A percentile compares a stretch with the other conserved stretches of the same genome.
Evolutionary conservation across 106 monocot genomes (phyloP).

Genomic region (Dendrobium chrysotoxum): DNA sequence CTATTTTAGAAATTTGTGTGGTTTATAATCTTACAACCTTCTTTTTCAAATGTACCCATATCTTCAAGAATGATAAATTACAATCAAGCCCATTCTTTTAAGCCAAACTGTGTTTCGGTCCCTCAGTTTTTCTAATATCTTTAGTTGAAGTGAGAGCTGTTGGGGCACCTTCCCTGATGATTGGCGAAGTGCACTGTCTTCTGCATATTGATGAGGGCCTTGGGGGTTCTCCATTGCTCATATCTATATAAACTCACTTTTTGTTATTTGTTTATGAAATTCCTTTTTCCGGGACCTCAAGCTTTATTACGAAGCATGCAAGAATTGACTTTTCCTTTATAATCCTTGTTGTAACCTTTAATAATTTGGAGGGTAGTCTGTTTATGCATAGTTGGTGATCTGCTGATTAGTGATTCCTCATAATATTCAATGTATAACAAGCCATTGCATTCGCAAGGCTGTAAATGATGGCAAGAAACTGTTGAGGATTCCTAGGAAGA

Average conservation of each 20-base stretch:
- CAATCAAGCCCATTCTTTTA: background rate
- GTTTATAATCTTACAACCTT: background rate
- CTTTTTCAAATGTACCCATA: background rate
- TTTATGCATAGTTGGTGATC: too few species aligned
- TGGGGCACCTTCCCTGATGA: background rate
- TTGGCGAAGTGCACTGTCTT: too few species aligned
- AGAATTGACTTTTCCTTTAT: background rate
- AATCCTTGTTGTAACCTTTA: background rate
- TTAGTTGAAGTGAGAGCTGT: background rate
- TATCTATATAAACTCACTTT: background rate
- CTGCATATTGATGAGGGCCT: background rate
- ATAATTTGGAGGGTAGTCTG: background rate
- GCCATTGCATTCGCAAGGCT: background rate
- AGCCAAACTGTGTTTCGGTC: background rate
- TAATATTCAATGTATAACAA: background rate
- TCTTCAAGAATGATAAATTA: background rate
- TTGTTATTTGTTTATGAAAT: too few species aligned
- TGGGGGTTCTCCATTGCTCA: background rate
- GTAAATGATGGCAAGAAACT: background rate
- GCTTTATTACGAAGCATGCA: background rate
- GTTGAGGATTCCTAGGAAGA: background rate
- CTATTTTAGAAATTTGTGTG: background rate
- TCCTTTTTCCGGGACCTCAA: background rate
- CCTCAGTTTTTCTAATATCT: background rate
- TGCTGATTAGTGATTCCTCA: background rate